Percentiles rank a stretch among this genome's conserved stretches.
Conservation (phyloP, 1,284 basidiomycete genomes). For the Austroboletus niveus region DNA sequence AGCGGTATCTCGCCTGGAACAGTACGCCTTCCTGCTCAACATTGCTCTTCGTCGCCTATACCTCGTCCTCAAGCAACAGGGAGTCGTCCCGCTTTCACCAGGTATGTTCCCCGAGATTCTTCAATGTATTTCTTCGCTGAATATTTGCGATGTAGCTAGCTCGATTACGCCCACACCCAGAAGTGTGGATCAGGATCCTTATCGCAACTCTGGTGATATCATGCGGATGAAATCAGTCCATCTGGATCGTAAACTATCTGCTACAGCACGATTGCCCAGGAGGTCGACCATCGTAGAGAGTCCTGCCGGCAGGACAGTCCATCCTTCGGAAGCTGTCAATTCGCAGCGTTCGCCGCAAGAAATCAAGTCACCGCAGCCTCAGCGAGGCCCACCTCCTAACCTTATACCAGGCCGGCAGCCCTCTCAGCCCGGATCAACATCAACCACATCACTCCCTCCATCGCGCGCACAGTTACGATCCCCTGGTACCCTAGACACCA, state of each 20-base stretch:
- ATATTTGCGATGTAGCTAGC: conserved; percentile 30
- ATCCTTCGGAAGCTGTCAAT: conserved; percentile 53
- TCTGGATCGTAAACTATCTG: conserved; percentile 92
- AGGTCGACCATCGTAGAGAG: conserved; percentile 95
- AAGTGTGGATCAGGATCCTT: conserved; percentile 59
- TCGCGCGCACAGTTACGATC: conserved; percentile 39
- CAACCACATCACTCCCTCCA: conserved; percentile 30
- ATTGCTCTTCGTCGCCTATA: conserved; percentile 93
- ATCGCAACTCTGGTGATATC: conserved; percentile 86
- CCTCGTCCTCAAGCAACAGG: conserved; percentile 87
- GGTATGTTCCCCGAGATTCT: conserved; percentile 44
- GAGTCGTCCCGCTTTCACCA: conserved; percentile 80
- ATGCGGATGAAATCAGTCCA: conserved; percentile 93
- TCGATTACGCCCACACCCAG: conserved; percentile 35
- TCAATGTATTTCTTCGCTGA: conserved; percentile 8
- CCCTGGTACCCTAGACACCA: conserved; percentile 38
- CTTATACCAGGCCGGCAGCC: conserved; percentile 36
- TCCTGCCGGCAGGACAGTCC: conserved; percentile 86
- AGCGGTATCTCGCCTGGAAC: conserved; percentile 91
- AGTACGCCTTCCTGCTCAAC: conserved; percentile 96
- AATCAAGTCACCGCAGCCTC: conserved; percentile 34
- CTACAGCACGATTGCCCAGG: conserved; percentile 88
- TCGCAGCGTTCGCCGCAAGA: conserved; percentile 38
- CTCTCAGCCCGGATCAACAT: conserved; percentile 31
- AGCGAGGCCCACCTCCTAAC: conserved; percentile 33